Conservation (phyloP, 192 early-diverging fungal species). For the Coemansia sp. region DNA sequence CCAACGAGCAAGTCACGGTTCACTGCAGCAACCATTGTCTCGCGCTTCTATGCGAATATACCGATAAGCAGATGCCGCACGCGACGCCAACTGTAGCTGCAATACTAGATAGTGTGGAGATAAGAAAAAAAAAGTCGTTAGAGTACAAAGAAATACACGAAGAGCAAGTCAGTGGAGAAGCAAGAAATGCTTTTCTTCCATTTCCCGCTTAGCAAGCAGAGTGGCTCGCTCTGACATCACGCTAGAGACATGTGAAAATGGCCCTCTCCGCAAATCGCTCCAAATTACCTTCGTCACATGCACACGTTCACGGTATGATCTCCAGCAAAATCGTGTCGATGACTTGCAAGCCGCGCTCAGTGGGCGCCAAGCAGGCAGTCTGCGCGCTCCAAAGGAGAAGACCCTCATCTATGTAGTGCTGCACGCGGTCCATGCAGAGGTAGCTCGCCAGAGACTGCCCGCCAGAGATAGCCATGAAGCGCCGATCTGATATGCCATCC, state of each 20-base stretch:
- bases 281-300: conserved; percentile 15
- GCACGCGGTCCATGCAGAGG: conserved; percentile 37
- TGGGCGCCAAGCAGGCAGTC: conserved; percentile 23
- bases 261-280: background rate
- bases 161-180: no score
- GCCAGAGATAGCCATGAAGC: conserved; percentile 23
- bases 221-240: no score
- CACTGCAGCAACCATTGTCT: conserved; percentile 30
- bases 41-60: background rate
- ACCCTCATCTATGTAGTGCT: conserved; percentile 14
- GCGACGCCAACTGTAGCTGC: background rate
- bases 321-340: conserved; percentile 44
- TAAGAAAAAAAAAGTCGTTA: conserved; percentile 5
- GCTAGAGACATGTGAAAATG: conserved; percentile 14
- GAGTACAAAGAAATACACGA: background rate
- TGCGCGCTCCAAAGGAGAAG: conserved; percentile 14
- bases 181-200: background rate
- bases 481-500: conserved; percentile 37
- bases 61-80: background rate
- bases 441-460: conserved; percentile 24
- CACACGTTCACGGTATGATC: conserved; percentile 16
- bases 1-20: conserved; percentile 43
- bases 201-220: background rate
- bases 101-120: background rate
- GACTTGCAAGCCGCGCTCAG: conserved; percentile 40